Conservation (phyloP, 2,329 filamentous ascomycete species). For the Incumbomyces delicatus region DNA sequence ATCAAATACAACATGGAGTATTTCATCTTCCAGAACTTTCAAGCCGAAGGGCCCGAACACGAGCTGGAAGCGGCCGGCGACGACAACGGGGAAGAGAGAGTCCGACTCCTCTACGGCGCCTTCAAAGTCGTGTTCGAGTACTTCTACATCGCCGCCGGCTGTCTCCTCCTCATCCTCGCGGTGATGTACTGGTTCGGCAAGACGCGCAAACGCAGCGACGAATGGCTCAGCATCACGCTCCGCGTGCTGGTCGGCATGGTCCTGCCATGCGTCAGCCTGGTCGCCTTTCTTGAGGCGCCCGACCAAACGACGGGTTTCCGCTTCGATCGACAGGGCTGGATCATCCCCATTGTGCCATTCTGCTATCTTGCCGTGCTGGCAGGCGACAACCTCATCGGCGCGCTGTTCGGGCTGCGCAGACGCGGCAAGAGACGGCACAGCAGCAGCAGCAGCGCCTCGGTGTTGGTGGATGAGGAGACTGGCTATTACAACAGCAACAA, state of each 20-base stretch:
- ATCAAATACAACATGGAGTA: slow-evolving; percentile 1
- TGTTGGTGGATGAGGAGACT: too few relatives aligned
- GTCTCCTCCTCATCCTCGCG: slow-evolving; percentile 7
- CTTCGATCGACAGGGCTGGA: too few relatives aligned
- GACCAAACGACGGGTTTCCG: too few relatives aligned
- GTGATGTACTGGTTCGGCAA: slow-evolving; percentile 20
- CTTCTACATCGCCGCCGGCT: slow-evolving; percentile 10
- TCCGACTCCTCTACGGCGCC: slow-evolving; percentile 3
- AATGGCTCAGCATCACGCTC: slow-evolving; percentile 10
- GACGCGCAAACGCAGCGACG: slow-evolving; percentile 15
- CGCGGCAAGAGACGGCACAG: too few relatives aligned
- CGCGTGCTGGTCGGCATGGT: slow-evolving; percentile 4
- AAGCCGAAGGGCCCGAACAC: slow-evolving; percentile 4
- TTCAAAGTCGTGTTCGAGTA: slow-evolving; percentile 7
- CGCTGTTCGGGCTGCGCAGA: too few relatives aligned
- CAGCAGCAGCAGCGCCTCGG: too few relatives aligned
- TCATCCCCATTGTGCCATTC: too few relatives aligned
- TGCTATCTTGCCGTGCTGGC: too few relatives aligned
- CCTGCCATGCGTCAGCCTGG: background rate
- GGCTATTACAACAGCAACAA: too few relatives aligned
- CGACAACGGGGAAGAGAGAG: background rate
- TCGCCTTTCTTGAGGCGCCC: too few relatives aligned
- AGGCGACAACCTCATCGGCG: too few relatives aligned
- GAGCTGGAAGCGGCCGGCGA: background rate
- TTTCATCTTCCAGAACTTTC: slow-evolving; percentile 8